These are phyloP conservation scores for Penicillium egyptiacum DNA, from an alignment of 495 filamentous ascomycete genomes.

Conservation along the genomic window DNA sequence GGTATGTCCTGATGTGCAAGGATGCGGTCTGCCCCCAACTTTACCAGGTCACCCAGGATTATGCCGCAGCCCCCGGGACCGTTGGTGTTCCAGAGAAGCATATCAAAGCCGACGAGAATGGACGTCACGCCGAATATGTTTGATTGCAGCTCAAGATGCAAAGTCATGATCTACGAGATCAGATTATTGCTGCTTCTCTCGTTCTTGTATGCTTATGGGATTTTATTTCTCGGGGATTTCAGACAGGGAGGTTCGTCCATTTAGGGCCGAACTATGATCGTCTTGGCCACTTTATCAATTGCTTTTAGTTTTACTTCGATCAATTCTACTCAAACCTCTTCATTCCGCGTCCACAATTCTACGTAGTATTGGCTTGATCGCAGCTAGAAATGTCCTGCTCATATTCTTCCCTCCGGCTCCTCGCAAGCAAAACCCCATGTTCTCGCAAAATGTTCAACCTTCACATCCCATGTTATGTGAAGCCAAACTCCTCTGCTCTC, in stretches of 20 bases:
- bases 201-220: not conserved
- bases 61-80: not conserved
- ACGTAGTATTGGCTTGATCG: not conserved
- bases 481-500: conserved; percentile 60
- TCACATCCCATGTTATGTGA: conserved; percentile 59
- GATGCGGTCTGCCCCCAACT: conserved; percentile 39
- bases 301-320: not conserved
- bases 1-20: conserved; percentile 48
- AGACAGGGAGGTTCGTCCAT: not conserved
- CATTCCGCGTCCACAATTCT: not conserved
- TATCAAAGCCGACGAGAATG: not conserved
- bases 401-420: conserved; percentile 28
- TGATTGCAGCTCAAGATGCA: not conserved
- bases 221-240: not conserved
- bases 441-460: conserved; percentile 30
- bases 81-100: not conserved
- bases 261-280: conserved; percentile 4
- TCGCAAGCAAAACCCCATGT: conserved; percentile 14
- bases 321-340: not conserved
- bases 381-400: conserved; percentile 13
- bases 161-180: not conserved
- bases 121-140: conserved; percentile 2
- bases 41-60: conserved; percentile 26
- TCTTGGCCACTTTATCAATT: not conserved
- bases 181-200: not conserved